Percentiles rank a stretch among this genome's conserved stretches.
phyloP scores from a whole-genome alignment of 2,329 filamentous ascomycete genomes.

The Penicillium sp. region DNA sequence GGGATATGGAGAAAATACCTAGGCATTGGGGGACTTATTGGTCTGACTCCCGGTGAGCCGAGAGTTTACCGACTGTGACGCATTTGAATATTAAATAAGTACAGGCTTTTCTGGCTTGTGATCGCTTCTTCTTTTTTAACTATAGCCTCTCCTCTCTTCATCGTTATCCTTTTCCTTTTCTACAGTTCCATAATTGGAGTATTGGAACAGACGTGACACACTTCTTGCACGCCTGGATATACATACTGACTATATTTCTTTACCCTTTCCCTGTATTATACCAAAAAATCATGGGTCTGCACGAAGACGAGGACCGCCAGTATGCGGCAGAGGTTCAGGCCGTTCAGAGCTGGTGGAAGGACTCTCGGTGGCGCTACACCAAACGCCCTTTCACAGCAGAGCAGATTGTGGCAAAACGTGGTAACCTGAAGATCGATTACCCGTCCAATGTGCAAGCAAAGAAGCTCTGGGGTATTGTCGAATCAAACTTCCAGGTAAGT shows the following conservation, averaged over 20 bases:
- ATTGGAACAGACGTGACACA: conserved; percentile 7
- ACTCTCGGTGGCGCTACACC: conserved; percentile 88
- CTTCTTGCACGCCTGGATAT: neutral
- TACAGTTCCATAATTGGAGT: neutral
- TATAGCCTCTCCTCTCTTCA: conserved; percentile 5
- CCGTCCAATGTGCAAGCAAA: conserved; percentile 84
- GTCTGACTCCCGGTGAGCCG: conserved; percentile 36
- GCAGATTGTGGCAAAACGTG: conserved; percentile 94
- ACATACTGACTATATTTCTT: conserved; percentile 7
- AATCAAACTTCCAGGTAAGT: conserved; percentile 75
- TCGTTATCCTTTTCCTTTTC: neutral
- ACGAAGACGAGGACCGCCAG: conserved; percentile 67
- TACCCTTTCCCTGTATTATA: conserved; percentile 11
- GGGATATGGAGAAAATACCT: conserved; percentile 6
- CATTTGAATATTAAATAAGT: conserved; percentile 29
- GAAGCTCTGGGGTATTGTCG: conserved; percentile 91
- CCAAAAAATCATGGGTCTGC: conserved; percentile 35
- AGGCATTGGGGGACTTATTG: conserved; percentile 18
- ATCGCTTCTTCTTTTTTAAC: conserved; percentile 14
- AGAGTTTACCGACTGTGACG: conserved; percentile 39
- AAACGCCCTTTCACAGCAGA: conserved; percentile 92
- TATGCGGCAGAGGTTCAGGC: conserved; percentile 80
- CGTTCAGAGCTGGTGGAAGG: conserved; percentile 92
- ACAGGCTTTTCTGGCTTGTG: conserved; percentile 30
- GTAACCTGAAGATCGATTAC: conserved; percentile 85